phyloP scores from a whole-genome alignment of 345 rosid species.

The Brassica nigra region DNA sequence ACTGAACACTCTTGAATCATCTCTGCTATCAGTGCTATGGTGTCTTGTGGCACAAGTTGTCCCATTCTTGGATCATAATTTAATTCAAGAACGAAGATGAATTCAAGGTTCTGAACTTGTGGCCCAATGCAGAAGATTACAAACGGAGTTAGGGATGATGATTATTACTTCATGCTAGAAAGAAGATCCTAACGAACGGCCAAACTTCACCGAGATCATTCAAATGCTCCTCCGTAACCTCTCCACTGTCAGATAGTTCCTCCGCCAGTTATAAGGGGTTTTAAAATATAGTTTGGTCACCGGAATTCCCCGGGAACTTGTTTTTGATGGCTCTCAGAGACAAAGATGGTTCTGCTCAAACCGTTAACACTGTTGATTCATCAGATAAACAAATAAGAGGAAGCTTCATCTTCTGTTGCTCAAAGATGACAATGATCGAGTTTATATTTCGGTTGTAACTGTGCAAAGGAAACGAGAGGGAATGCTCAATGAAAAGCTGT shows the following conservation, averaged over 20 bases:
- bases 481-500: too few relatives aligned
- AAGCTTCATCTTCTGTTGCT: too few relatives aligned
- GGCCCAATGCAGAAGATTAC: conserved; percentile 85
- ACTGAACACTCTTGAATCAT: background rate
- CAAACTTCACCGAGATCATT: conserved; percentile 78
- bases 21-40: background rate
- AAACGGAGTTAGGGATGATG: conserved; percentile 71
- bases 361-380: too few relatives aligned
- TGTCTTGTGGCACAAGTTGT: background rate
- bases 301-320: conserved; percentile 30
- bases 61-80: background rate
- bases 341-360: too few relatives aligned
- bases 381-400: too few relatives aligned
- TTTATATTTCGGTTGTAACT: too few relatives aligned
- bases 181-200: conserved; percentile 87
- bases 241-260: conserved; percentile 46
- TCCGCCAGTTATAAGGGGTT: too few relatives aligned
- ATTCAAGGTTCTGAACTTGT: conserved; percentile 48
- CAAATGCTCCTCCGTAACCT: conserved; percentile 78
- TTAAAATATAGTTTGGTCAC: conserved; percentile 19
- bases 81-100: conserved; percentile 22
- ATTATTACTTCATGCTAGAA: conserved; percentile 91
- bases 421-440: too few relatives aligned
- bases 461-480: too few relatives aligned
- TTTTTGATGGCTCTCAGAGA: too few relatives aligned